Conservation (phyloP, 2,329 filamentous ascomycete species). For the Penicillium sp. region DNA sequence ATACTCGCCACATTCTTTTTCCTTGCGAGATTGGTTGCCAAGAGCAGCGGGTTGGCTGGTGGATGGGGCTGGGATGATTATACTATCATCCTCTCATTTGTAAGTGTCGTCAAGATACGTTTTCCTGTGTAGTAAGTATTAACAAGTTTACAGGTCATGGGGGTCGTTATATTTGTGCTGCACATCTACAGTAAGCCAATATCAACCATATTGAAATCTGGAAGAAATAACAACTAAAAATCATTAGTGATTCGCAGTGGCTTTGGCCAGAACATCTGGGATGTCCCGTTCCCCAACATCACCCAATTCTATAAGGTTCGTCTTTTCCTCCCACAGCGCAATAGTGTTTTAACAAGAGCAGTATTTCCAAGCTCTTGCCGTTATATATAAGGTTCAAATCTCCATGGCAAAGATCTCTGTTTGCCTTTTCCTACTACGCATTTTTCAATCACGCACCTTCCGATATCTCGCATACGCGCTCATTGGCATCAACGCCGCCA, state of each 20-base stretch:
- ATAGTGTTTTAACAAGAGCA: conserved; percentile 5
- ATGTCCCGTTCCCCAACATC: conserved; percentile 18
- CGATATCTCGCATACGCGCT: conserved; percentile 20
- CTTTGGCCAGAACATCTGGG: conserved; percentile 26
- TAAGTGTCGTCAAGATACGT: not conserved
- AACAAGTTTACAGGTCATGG: conserved; percentile 3
- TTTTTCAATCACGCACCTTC: conserved; percentile 20
- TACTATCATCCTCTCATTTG: conserved; percentile 21
- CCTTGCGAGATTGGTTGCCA: conserved; percentile 14
- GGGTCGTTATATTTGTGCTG: conserved; percentile 12
- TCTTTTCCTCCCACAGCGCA: no score
- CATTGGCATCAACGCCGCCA: conserved; percentile 17
- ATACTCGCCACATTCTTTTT: conserved; percentile 21
- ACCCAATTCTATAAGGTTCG: conserved; percentile 17
- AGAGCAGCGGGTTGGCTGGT: conserved; percentile 15
- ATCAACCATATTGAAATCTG: no score
- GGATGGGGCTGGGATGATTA: conserved; percentile 24
- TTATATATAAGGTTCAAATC: conserved; percentile 23
- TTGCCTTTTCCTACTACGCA: conserved; percentile 24
- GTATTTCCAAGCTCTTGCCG: conserved; percentile 18
- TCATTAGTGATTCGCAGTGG: conserved; percentile 14
- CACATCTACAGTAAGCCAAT: conserved; percentile 10
- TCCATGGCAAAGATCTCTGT: conserved; percentile 20
- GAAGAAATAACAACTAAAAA: not conserved
- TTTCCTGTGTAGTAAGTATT: not conserved